Percentiles rank a stretch among this genome's conserved stretches.
Evolutionary conservation across 805 yeast species (phyloP).

Genomic region (Candida oleophila): DNA sequence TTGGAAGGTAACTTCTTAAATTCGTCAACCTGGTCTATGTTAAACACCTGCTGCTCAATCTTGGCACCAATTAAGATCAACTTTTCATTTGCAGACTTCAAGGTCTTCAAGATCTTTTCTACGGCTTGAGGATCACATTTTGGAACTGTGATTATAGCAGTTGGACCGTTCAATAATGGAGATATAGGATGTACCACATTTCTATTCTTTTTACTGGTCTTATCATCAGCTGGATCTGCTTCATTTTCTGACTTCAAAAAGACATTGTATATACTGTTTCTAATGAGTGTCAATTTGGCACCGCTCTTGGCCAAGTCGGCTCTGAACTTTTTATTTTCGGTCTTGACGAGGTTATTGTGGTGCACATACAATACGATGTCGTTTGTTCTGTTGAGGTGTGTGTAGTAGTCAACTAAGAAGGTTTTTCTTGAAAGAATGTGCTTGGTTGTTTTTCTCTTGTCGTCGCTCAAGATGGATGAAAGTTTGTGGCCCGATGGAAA

Average conservation of each 20-base stretch:
- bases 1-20: conserved; percentile 75
- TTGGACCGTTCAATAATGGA: conserved; percentile 77
- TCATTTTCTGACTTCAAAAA: conserved; percentile 70
- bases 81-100: conserved; percentile 67
- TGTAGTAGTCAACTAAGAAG: conserved; percentile 76
- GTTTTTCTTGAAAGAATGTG: conserved; percentile 77
- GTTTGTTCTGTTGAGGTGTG: conserved; percentile 62
- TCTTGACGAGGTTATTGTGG: conserved; percentile 74
- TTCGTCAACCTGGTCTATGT: conserved; percentile 49
- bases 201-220: conserved; percentile 45
- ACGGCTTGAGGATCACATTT: conserved; percentile 71
- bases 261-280: conserved; percentile 69
- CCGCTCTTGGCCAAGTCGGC: conserved; percentile 62
- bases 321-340: conserved; percentile 66
- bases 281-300: conserved; percentile 65
- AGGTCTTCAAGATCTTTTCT: conserved; percentile 55
- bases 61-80: conserved; percentile 84
- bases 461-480: not conserved
- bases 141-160: conserved; percentile 71
- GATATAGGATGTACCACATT: conserved; percentile 62
- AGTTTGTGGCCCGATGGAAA: not conserved
- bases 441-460: conserved; percentile 52
- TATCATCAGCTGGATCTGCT: conserved; percentile 69
- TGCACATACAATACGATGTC: conserved; percentile 78
- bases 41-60: conserved; percentile 60